A percentile compares a stretch with the other conserved stretches of the same genome.
phyloP scores from a whole-genome alignment of 495 filamentous ascomycete genomes.

The Coniosporium apollinis region DNA sequence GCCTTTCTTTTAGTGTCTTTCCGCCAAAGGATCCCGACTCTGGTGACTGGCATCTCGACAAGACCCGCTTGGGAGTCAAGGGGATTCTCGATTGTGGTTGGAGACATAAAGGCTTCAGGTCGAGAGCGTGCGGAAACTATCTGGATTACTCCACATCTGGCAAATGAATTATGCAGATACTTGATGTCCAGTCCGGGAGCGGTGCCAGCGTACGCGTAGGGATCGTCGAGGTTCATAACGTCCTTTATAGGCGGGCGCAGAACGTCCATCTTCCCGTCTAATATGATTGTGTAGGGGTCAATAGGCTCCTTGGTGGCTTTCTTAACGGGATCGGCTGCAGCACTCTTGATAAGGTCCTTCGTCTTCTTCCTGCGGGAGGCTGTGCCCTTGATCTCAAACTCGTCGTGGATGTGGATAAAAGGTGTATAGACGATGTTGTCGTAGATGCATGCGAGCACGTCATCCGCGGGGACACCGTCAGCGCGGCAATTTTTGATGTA shows the following conservation, averaged over 20 bases:
- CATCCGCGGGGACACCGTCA: constrained; percentile 76
- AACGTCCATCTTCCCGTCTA: constrained; percentile 70
- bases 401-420: constrained; percentile 92
- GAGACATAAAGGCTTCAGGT: constrained; percentile 86
- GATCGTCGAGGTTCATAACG: constrained; percentile 81
- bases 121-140: constrained; percentile 86
- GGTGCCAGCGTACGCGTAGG: constrained; percentile 73
- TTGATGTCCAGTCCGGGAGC: constrained; percentile 54
- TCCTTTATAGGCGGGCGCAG: constrained; percentile 76
- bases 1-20: constrained; percentile 93
- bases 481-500: constrained; percentile 82
- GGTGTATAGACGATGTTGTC: constrained; percentile 97
- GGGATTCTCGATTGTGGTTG: constrained; percentile 66
- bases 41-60: constrained; percentile 93
- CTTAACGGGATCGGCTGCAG: constrained; percentile 46
- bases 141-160: constrained; percentile 76
- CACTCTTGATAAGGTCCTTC: constrained; percentile 54
- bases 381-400: constrained; percentile 66
- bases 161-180: constrained; percentile 70
- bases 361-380: constrained; percentile 38
- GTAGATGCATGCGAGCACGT: constrained; percentile 90
- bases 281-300: constrained; percentile 85
- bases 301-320: constrained; percentile 65
- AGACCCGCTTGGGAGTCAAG: constrained; percentile 80
- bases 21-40: constrained; percentile 88